A percentile compares a stretch with the other conserved stretches of the same genome.
Evolutionary conservation across 2,329 filamentous ascomycete species (phyloP).

Genomic region (Fusarium odoratissimum): DNA sequence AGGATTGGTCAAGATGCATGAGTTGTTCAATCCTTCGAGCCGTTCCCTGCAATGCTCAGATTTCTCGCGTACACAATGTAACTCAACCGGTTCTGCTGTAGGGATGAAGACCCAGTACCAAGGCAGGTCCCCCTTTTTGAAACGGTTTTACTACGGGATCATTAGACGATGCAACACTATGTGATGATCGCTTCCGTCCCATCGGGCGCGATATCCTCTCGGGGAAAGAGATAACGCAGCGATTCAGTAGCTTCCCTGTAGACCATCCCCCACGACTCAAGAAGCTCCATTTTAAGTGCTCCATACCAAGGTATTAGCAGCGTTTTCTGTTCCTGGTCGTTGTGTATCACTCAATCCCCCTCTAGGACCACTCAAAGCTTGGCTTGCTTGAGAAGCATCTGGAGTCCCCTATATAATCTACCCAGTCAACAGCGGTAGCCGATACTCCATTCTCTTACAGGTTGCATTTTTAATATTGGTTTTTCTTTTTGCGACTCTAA

Average conservation of each 20-base stretch:
- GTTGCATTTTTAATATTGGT: not conserved
- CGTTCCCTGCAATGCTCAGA: not conserved
- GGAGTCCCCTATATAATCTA: conserved; percentile 19
- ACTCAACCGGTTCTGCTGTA: not conserved
- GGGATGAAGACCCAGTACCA: conserved; percentile 8
- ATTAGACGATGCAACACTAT: not conserved
- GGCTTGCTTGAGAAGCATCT: not conserved
- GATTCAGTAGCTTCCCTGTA: not conserved
- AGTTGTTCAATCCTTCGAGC: not conserved
- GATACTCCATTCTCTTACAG: not conserved
- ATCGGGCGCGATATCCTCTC: not conserved
- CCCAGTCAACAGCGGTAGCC: not conserved
- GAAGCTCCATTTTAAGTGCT: not conserved
- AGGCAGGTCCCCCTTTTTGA: conserved; percentile 1
- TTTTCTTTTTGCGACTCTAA: not conserved
- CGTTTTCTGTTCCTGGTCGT: not conserved
- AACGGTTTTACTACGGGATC: not conserved
- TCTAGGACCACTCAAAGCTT: not conserved
- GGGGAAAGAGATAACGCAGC: conserved; percentile 14
- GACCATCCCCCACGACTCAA: not conserved
- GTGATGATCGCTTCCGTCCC: conserved; percentile 5
- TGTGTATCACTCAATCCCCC: not conserved
- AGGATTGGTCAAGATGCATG: not conserved
- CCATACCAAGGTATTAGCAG: not conserved
- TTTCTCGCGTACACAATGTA: not conserved